Evolutionary conservation across 2,329 filamentous ascomycete species (phyloP), one percentile per base, ranked within the genome.

Genomic region (Pseudogymnoascus sp.): DNA sequence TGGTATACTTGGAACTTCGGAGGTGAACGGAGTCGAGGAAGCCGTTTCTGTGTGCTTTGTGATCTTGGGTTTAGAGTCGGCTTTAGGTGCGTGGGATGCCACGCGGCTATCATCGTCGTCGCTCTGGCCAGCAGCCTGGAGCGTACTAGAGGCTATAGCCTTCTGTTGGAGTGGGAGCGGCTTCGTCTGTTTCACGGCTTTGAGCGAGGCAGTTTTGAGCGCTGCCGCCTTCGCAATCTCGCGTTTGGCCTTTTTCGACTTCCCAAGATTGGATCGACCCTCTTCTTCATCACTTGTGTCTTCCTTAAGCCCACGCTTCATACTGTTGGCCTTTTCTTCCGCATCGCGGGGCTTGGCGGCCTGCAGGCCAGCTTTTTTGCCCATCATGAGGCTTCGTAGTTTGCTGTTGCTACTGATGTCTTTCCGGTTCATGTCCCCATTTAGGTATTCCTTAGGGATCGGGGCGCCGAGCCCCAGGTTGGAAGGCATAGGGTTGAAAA

Each of bases 281-380:
- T 69, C 70, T 21, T 74, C 73, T 33, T 75, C 73, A 63, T 74
- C 73, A 59, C 72, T 74, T 39, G 68, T 72, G 38, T 72, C 70
- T 23, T 66, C 66, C 41, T 52, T 67, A 59, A 68, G 61, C 11
- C 60, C 67, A n/a, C 70, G 66, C 64, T 72, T 72, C 19, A 68
- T 68, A 64, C 68, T 72, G 6, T 63, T 65, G 60, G 67, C 68
- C 60, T 73, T 73, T 60, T 74, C 72, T 49, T 71, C 70, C 6
- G 67, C 65, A 68, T 73, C 69, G 63, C 71, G 65, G 38, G 67
- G 66, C 62, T 73, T 74, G 61, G 69, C 71, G 12, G 68, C 71
- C 60, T 69, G 69, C 16, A 72, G 61, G 12, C 49, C 63, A 19
- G 65, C 67, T 55, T 70, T 71, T 14, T 65, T 65, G 1, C 70